These are phyloP conservation scores for Pyrenophora tritici-repentis DNA, from an alignment of 2,329 filamentous ascomycete genomes.

Conservation along the genomic window DNA sequence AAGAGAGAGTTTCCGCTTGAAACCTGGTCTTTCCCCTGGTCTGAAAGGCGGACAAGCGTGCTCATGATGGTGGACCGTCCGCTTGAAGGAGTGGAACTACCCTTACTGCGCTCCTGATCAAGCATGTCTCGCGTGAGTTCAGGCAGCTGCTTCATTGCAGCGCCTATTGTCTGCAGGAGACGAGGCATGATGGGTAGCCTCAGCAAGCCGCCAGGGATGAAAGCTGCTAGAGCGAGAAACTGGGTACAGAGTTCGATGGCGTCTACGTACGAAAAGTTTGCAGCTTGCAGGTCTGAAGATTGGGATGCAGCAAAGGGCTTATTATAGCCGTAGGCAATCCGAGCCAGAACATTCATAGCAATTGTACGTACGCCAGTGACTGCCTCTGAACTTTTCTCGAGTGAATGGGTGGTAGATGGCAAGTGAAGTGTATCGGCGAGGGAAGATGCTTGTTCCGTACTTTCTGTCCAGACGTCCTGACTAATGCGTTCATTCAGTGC, in stretches of 20 bases:
- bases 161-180: background rate
- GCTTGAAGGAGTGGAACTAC: background rate
- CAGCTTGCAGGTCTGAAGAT: background rate
- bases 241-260: constrained; percentile 1
- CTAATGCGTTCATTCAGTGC: constrained; percentile 18
- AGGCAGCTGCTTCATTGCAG: background rate
- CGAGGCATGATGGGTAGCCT: constrained; percentile 6
- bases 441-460: constrained; percentile 8
- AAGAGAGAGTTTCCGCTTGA: too few species aligned
- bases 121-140: background rate
- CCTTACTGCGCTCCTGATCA: background rate
- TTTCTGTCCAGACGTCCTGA: constrained; percentile 13
- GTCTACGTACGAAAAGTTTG: background rate
- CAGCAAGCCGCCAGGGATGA: constrained; percentile 3
- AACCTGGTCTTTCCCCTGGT: background rate
- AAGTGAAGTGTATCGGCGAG: background rate
- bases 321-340: constrained; percentile 5
- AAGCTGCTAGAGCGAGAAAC: constrained; percentile 1
- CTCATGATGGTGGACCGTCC: constrained; percentile 1
- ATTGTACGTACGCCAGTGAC: constrained; percentile 8
- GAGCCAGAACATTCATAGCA: constrained; percentile 8
- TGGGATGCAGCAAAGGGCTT: constrained; percentile 1
- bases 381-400: background rate
- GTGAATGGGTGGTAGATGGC: background rate
- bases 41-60: constrained; percentile 3